Evolutionary conservation across 306 rosid species (phyloP), one percentile per base, ranked within the genome.

Genomic region (Trifolium dubium): DNA sequence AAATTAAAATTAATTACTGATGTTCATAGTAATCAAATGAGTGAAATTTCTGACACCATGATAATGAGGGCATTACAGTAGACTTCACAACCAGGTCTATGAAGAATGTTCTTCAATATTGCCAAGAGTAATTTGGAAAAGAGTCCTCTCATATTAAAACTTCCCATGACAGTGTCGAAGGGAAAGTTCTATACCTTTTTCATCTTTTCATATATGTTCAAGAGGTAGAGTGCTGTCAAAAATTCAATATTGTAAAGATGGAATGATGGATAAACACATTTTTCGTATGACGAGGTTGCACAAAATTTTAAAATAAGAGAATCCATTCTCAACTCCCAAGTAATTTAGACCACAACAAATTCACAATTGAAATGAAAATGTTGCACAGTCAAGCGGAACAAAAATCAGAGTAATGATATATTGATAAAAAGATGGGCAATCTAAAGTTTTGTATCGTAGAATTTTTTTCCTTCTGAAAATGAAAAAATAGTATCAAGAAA

Each of bases 341-440:
- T 18, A 54, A 12, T 15, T 17, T 8, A 66, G 54, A 50, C 18
- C 63, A 7, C 41, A 30, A 56, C 49, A 19, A 4, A 13, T 30
- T 6, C 9, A 67, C 49, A 67, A 40, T 10, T 17, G 46, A 59
- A 58, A 49, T 30, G 34, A 71, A 64, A 39, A 40, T 4, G 18
- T 35, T 13, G 40, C 12, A 29, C 47, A 41, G 54, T 56, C 68
- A 61, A 53, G 64, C 32, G 17, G 67, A 35, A 44, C 40, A 13
- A 34, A 72, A 43, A 51, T 39, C 46, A n/a, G 44, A 58, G 50
- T 51, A 69, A 67, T 8, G n/a, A 72, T 17, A 31, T 43, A 58
- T 9, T 30, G 32, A 67, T 56, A 39, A 69, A 51, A 74, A 30
- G 61, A n/a, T 39, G 72, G 62, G 76, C 66, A 80, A 30, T 23